These are phyloP conservation scores for Leccinum barrowsii DNA, from an alignment of 768 basidiomycete genomes.

Conservation along the genomic window DNA sequence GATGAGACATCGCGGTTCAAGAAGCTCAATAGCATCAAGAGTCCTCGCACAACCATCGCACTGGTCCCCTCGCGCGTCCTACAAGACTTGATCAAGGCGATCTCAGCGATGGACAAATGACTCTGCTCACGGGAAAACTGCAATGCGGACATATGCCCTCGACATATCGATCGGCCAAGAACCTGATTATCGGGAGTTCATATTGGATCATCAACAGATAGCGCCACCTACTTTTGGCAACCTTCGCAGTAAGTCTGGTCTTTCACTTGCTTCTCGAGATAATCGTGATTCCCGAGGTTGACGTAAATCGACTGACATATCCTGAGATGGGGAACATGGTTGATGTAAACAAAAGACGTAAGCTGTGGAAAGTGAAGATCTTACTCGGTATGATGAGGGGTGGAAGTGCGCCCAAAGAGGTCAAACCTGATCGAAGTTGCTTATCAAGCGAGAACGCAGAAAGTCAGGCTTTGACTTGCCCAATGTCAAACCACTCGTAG, in stretches of 20 bases:
- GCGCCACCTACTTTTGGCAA: slow-evolving; percentile 63
- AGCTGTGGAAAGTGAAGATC: slow-evolving; percentile 15
- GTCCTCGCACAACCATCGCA: slow-evolving; percentile 93
- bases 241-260: slow-evolving; percentile 96
- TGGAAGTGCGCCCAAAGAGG: slow-evolving; percentile 93
- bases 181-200: slow-evolving; percentile 43
- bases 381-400: slow-evolving; percentile 84
- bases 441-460: background rate
- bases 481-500: slow-evolving; percentile 97
- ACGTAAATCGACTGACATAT: slow-evolving; percentile 89
- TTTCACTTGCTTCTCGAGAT: slow-evolving; percentile 78
- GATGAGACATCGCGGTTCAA: slow-evolving; percentile 92
- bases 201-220: background rate
- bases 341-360: background rate
- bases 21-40: slow-evolving; percentile 87
- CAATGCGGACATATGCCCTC: slow-evolving; percentile 98
- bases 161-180: slow-evolving; percentile 95
- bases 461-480: slow-evolving; percentile 41
- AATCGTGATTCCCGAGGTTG: slow-evolving; percentile 74
- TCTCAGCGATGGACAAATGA: background rate
- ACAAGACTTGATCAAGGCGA: background rate
- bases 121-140: slow-evolving; percentile 61
- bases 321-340: slow-evolving; percentile 36
- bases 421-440: slow-evolving; percentile 63
- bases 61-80: slow-evolving; percentile 98